Evolutionary conservation across 2,329 filamentous ascomycete species (phyloP).

Genomic region (Scedosporium apiospermum): DNA sequence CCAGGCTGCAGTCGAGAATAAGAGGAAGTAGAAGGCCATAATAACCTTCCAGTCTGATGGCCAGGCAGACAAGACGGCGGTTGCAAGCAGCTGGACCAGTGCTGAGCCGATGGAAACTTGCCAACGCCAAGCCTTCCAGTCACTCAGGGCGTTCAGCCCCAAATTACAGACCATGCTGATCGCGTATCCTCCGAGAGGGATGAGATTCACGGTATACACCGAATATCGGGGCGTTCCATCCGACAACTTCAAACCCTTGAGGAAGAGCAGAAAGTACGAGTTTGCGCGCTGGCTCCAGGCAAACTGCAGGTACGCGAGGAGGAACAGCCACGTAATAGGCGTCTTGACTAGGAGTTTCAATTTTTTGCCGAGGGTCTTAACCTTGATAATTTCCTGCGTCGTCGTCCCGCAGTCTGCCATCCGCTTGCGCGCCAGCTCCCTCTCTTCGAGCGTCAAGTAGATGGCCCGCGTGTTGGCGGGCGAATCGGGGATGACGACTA

Average conservation of each 20-base stretch:
- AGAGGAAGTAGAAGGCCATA: conserved; percentile 26
- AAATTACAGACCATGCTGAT: conserved; percentile 36
- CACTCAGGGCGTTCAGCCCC: conserved; percentile 42
- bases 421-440: conserved; percentile 16
- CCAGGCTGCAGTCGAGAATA: conserved; percentile 23
- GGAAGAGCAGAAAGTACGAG: conserved; percentile 24
- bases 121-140: conserved; percentile 35
- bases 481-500: conserved; percentile 22
- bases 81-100: conserved; percentile 22
- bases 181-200: conserved; percentile 31
- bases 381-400: conserved; percentile 20
- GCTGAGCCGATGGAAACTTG: conserved; percentile 42
- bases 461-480: conserved; percentile 17
- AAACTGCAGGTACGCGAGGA: conserved; percentile 21
- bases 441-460: conserved; percentile 19
- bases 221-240: conserved; percentile 16
- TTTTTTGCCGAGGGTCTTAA: conserved; percentile 15
- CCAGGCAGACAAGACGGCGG: conserved; percentile 23
- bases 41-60: conserved; percentile 24
- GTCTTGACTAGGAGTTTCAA: conserved; percentile 13
- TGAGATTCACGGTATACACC: conserved; percentile 38
- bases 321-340: conserved; percentile 23
- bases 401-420: conserved; percentile 21
- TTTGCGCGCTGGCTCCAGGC: conserved; percentile 25
- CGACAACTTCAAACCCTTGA: conserved; percentile 14